These are phyloP conservation scores for Ganoderma meredithae DNA, from an alignment of 1,284 basidiomycete species.

Conservation along the genomic window DNA sequence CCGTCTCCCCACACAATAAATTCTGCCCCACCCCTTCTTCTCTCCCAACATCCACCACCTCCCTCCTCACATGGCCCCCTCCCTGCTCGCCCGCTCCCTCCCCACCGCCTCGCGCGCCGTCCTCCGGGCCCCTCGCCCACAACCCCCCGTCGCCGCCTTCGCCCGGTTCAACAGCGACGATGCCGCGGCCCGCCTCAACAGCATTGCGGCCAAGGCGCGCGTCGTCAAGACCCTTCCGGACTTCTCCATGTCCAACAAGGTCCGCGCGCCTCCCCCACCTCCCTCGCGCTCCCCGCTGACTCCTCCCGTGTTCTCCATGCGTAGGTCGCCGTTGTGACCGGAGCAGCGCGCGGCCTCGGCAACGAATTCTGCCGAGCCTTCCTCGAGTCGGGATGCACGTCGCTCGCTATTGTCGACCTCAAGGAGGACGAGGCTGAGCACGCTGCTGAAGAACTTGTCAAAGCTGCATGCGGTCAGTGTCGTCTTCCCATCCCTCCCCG, in stretches of 20 bases:
- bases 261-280: conserved; percentile 36
- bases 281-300: conserved; percentile 13
- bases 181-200: conserved; percentile 25
- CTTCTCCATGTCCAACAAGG: conserved; percentile 78
- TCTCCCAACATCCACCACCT: conserved; percentile 20
- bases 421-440: conserved; percentile 74
- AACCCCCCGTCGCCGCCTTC: conserved; percentile 15
- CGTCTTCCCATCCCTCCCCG: conserved; percentile 16
- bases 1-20: conserved; percentile 31
- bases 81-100: conserved; percentile 27
- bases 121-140: conserved; percentile 27
- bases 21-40: conserved; percentile 22
- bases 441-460: conserved; percentile 79
- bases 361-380: conserved; percentile 91
- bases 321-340: conserved; percentile 93
- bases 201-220: conserved; percentile 39
- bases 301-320: conserved; percentile 1
- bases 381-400: conserved; percentile 86
- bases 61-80: conserved; percentile 26
- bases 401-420: conserved; percentile 87
- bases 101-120: conserved; percentile 32
- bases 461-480: conserved; percentile 57
- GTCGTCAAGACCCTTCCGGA: conserved; percentile 57
- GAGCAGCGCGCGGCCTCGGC: conserved; percentile 90
- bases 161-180: conserved; percentile 37